phyloP scores from a whole-genome alignment of 495 filamentous ascomycete species.

The Chaetomium cochliodes region DNA sequence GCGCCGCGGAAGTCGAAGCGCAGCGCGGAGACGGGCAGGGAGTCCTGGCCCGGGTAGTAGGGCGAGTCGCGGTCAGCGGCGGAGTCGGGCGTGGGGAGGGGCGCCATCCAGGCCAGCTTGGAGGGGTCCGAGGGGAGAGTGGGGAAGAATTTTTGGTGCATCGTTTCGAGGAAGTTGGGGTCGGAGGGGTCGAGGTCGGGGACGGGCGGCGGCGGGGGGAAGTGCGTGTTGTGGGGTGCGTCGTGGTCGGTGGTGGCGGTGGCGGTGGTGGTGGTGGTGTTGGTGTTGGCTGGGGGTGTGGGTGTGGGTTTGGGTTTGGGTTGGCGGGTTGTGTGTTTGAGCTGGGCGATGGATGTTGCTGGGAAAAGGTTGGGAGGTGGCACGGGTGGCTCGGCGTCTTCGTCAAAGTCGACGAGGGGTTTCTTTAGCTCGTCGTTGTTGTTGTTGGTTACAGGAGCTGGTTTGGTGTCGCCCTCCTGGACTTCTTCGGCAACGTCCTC shows the following conservation, averaged over 20 bases:
- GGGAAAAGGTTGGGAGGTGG: slow-evolving; percentile 55
- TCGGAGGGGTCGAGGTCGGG: slow-evolving; percentile 80
- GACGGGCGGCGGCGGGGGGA: slow-evolving; percentile 39
- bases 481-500: slow-evolving; percentile 20
- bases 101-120: slow-evolving; percentile 85
- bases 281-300: background rate
- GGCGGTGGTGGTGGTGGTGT: slow-evolving; percentile 37
- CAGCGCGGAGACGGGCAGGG: slow-evolving; percentile 71
- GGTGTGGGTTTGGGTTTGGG: too few relatives aligned
- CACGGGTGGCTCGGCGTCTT: slow-evolving; percentile 31
- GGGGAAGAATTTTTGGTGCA: slow-evolving; percentile 93
- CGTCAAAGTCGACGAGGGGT: slow-evolving; percentile 27
- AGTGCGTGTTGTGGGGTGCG: slow-evolving; percentile 35
- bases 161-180: slow-evolving; percentile 74
- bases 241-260: slow-evolving; percentile 32
- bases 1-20: slow-evolving; percentile 85
- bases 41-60: slow-evolving; percentile 73
- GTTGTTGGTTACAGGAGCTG: slow-evolving; percentile 8
- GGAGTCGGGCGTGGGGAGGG: slow-evolving; percentile 57
- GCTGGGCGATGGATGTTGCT: background rate
- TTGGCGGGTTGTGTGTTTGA: background rate
- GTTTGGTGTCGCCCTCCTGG: background rate
- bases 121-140: slow-evolving; percentile 78
- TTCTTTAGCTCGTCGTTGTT: slow-evolving; percentile 32
- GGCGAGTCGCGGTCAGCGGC: slow-evolving; percentile 62